These are phyloP conservation scores for Trichophyton benhamiae DNA, from an alignment of 2,329 filamentous ascomycete genomes.

Conservation along the genomic window DNA sequence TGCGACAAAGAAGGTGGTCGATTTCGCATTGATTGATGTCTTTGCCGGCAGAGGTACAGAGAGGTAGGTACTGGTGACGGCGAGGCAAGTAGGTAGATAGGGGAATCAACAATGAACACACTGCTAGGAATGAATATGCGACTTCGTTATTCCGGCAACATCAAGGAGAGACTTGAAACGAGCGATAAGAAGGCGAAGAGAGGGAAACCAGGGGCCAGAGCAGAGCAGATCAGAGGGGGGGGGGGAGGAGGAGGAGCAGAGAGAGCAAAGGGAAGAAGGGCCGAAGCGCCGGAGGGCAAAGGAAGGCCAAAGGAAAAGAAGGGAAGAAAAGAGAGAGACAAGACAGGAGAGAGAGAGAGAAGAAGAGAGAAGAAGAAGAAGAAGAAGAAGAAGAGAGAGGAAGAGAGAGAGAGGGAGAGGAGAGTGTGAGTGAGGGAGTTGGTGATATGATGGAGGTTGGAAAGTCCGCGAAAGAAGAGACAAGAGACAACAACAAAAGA, in stretches of 20 bases:
- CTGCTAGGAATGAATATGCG: neutral
- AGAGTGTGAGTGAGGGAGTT: neutral
- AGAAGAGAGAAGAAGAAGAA: neutral
- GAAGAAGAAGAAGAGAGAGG: neutral
- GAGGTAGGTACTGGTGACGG: no score
- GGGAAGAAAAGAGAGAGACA: neutral
- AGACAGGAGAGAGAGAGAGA: neutral
- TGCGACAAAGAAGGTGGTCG: slow-evolving; percentile 7
- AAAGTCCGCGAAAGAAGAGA: neutral
- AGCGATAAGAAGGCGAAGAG: neutral
- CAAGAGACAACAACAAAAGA: neutral
- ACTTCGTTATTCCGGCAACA: slow-evolving; percentile 3
- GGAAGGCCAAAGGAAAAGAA: neutral
- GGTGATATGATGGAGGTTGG: neutral
- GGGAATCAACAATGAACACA: slow-evolving; percentile 2
- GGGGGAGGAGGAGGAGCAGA: no score
- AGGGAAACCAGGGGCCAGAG: slow-evolving; percentile 1
- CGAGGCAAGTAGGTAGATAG: neutral
- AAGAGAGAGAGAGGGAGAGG: neutral
- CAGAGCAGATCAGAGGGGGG: slow-evolving; percentile 1
- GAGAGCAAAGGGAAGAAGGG: slow-evolving; percentile 12
- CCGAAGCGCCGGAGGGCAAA: neutral
- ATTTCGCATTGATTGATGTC: neutral
- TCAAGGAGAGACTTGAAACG: slow-evolving; percentile 7
- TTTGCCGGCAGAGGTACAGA: neutral